Base-by-base conservation (phyloP, 768 basidiomycete genomes). In the Boletus insuetus region DNA sequence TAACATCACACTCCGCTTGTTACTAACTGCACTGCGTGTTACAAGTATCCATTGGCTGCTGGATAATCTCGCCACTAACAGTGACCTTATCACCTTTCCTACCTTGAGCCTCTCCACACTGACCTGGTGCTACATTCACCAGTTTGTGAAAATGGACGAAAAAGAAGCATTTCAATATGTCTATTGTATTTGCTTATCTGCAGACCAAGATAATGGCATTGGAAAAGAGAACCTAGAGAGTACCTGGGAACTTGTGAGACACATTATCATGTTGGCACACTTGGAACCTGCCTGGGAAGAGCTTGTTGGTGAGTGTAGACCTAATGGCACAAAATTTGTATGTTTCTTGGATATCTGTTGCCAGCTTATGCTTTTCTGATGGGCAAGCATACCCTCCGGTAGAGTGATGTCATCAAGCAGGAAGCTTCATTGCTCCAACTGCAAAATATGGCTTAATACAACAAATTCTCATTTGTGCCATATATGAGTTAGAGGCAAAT, bases 161-260 rank as follows among this genome's bases (percentile, higher is more conserved):
- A 87, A 89, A 64, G 91, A 95, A 64, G 96, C 95, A 0, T 73
- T 99, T 47, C 94, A 99, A 72, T 98, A 98, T 60, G 89, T 95
- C 20, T 94, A 93, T 66, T 89, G 89, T 55, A 80, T 96, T 7
- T 84, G 86, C 52, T 80, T 98, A 8, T 80, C 82, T 24, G 78
- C 85, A 9, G 93, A 96, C 67, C 85, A 90, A 37, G 77, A 79
- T 11, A 76, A 77, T 3, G 81, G 81, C 1, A 77, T 87, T 12
- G 92, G 93, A n/a, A 84, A 84, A 63, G 90, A 94, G 66, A 94
- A 96, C 64, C 73, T 92, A 37, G 86, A 91, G 66, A 80, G 73
- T 34, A 84, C 91, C 2, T 91, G 89, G 87, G 89, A 91, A 45
- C 81, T 91, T 22, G 84, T 83, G 1, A 76, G 91, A 43, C 79